phyloP scores from a whole-genome alignment of 257 asterid genomes.

The Salvia splendens region DNA sequence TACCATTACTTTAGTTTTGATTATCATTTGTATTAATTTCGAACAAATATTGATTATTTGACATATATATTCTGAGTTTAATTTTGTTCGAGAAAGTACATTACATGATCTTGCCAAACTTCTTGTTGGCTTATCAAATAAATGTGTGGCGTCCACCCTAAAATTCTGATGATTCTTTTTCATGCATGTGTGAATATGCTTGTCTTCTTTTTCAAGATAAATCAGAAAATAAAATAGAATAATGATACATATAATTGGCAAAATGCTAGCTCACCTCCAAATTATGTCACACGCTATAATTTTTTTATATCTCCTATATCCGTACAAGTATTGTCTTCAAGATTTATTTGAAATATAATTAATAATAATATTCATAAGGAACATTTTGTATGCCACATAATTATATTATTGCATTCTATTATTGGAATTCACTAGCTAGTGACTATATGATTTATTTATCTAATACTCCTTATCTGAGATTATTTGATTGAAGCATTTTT shows the following conservation, averaged over 20 bases:
- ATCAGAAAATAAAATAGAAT: not conserved
- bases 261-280: too few relatives aligned
- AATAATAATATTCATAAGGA: not conserved
- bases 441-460: not conserved
- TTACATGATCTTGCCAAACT: not conserved
- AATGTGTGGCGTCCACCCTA: constrained; percentile 8
- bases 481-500: not conserved
- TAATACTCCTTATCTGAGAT: not conserved
- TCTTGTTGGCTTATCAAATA: constrained; percentile 14
- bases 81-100: not conserved
- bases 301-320: too few relatives aligned
- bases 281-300: not conserved
- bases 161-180: constrained; percentile 24
- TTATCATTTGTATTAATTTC: too few relatives aligned
- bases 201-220: constrained; percentile 35
- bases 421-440: not conserved
- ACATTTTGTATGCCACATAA: not conserved
- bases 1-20: too few relatives aligned
- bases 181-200: constrained; percentile 31
- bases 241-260: not conserved
- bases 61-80: not conserved
- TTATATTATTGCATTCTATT: not conserved
- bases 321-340: not conserved
- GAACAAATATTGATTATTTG: not conserved
- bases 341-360: not conserved